phyloP scores from a whole-genome alignment of 164 flowering plant species.

The Tinospora cordifolia region DNA sequence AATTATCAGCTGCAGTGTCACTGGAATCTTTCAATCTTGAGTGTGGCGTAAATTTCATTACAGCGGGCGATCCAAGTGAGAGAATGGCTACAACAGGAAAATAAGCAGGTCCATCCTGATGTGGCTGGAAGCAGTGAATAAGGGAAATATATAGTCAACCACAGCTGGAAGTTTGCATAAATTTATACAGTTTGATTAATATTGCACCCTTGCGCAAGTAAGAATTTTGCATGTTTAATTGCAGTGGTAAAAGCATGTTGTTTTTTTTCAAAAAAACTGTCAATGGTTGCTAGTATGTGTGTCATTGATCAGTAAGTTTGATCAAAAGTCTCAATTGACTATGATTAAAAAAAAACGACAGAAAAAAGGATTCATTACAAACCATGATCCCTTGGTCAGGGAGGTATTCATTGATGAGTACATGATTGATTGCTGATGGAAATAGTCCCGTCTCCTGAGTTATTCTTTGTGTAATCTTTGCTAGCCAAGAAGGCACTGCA shows the following conservation, averaged over 20 bases:
- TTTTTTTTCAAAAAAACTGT: no score
- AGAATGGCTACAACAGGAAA: constrained; percentile 84
- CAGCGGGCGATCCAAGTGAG: constrained; percentile 82
- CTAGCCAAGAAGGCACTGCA: constrained; percentile 87
- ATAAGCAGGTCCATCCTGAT: constrained; percentile 96
- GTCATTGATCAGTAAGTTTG: no score
- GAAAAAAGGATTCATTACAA: constrained; percentile 11
- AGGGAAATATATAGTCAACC: not conserved
- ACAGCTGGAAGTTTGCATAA: not conserved
- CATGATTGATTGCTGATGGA: constrained; percentile 81
- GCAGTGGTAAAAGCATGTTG: no score
- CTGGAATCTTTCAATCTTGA: constrained; percentile 28
- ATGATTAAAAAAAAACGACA: constrained; percentile 5
- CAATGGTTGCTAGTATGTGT: no score
- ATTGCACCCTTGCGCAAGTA: no score
- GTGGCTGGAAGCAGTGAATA: constrained; percentile 52
- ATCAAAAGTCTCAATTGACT: no score
- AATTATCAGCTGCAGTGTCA: constrained; percentile 8
- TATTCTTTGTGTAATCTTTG: constrained; percentile 50
- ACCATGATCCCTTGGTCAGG: constrained; percentile 98
- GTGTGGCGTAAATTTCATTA: constrained; percentile 85
- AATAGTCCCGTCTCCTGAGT: constrained; percentile 51
- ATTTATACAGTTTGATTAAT: not conserved
- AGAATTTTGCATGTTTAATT: no score
- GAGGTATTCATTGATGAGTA: constrained; percentile 90